Conservation (phyloP, 108 stramenopile genomes). For the Skeletonema costatum region DNA sequence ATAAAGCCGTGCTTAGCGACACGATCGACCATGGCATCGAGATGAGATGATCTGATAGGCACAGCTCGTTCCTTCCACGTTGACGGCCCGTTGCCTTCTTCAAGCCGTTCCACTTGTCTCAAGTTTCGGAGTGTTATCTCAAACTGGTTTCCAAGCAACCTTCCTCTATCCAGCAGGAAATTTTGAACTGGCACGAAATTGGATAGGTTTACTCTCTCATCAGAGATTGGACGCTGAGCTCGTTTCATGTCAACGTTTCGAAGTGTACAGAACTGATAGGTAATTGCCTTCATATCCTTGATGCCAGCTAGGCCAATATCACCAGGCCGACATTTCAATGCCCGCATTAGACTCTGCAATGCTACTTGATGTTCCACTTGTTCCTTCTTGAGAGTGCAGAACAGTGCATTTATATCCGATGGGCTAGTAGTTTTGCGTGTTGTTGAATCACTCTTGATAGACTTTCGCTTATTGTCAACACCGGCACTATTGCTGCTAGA, state of each 20-base stretch:
- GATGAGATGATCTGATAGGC: constrained; percentile 47
- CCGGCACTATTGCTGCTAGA: background rate
- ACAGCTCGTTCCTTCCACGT: constrained; percentile 44
- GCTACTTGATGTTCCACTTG: constrained; percentile 77
- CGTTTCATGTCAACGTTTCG: constrained; percentile 41
- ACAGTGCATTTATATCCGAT: constrained; percentile 26
- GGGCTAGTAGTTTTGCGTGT: background rate
- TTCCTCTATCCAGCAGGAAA: constrained; percentile 57
- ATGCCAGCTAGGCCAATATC: constrained; percentile 86
- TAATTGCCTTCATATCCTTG: constrained; percentile 87
- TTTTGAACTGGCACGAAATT: constrained; percentile 14
- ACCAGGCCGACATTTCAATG: constrained; percentile 60
- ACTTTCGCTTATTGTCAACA: background rate
- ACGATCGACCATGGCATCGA: constrained; percentile 57
- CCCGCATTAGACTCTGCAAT: constrained; percentile 45
- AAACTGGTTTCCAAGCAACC: constrained; percentile 75
- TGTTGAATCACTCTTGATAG: background rate
- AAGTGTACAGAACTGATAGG: constrained; percentile 84
- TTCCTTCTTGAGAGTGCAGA: constrained; percentile 73
- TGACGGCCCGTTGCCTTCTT: background rate
- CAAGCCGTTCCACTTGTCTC: constrained; percentile 46
- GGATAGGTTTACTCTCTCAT: constrained; percentile 32
- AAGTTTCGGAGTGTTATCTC: constrained; percentile 63
- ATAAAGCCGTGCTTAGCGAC: constrained; percentile 70
- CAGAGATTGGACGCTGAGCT: constrained; percentile 36